Evolutionary conservation across 768 basidiomycete species (phyloP), one percentile per base, ranked within the genome.

Genomic region (Suillus subaureus): DNA sequence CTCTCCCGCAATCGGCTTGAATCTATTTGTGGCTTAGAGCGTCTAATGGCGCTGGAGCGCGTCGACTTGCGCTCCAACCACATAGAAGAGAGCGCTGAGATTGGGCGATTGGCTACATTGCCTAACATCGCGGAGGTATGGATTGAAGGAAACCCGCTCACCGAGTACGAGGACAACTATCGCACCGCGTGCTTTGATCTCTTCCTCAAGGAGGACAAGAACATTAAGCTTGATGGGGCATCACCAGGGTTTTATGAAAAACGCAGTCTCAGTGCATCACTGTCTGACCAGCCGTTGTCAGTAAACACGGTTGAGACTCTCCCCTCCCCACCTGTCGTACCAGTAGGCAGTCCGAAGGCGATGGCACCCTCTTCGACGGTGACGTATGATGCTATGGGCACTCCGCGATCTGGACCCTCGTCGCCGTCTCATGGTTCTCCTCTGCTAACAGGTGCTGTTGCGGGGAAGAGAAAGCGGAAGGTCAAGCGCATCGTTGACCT

Each of bases 21-120:
- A 72, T 95, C 94, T n/a, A 86, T 99, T 62, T 96, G 94, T 66
- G 97, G 97, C 21, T 84, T 99, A 8, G 97, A 99, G 76, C 88
- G 96, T n/a, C 83, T 98, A 0, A 80, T 85, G 64, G 91, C 88
- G 3, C 85, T 99, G 13, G 90, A 96, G 73, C 86, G 92, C 42
- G 83, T 97, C 35, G 96, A 99, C 75, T 80, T 98, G 18, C 85
- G 94, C 7, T 75, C 81, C 62, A 98, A 99, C 69, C 79, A 86
- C 62, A 79, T 99, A 42, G 87, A 90, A 58, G 97, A 98, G 69
- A 87, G 86, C 56, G 88, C 87, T 12, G 97, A 99, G 75, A 82
- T 99, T 11, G 92, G 94, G 9, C 83, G 97, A 37, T 79, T 99
- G 28, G 87, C 93, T 0, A 82, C 85, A 8, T 81, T 98, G 43